Conservation (phyloP, 1,284 basidiomycete species). For the Moniliophthora roreri region DNA sequence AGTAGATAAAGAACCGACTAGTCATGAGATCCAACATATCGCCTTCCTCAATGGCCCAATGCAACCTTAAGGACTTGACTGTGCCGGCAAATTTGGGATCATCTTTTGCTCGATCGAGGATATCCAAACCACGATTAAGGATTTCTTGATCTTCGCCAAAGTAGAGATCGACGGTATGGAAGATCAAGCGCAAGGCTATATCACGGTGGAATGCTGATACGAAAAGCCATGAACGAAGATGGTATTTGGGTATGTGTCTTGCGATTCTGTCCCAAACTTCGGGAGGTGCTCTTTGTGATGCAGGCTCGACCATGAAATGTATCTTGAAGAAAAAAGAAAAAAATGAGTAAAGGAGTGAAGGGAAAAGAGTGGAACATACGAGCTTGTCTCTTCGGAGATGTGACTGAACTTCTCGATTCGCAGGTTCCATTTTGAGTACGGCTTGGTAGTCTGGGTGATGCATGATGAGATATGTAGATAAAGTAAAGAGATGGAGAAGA, state of each 20-base stretch:
- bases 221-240: slow-evolving; percentile 64
- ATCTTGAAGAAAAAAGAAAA: slow-evolving; percentile 32
- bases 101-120: slow-evolving; percentile 61
- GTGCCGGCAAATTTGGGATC: slow-evolving; percentile 57
- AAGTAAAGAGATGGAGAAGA: slow-evolving; percentile 6
- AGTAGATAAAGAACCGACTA: slow-evolving; percentile 34
- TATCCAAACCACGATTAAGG: slow-evolving; percentile 57
- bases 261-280: slow-evolving; percentile 71
- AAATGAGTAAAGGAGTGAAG: not conserved
- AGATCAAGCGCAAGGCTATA: slow-evolving; percentile 60
- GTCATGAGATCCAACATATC: slow-evolving; percentile 65
- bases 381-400: slow-evolving; percentile 46
- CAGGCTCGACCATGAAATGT: slow-evolving; percentile 50
- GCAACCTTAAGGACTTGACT: slow-evolving; percentile 56
- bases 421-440: slow-evolving; percentile 56
- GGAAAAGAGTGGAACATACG: slow-evolving; percentile 28
- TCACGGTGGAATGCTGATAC: slow-evolving; percentile 62
- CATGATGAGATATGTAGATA: not conserved
- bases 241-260: slow-evolving; percentile 56
- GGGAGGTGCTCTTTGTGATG: slow-evolving; percentile 55
- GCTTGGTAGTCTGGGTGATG: slow-evolving; percentile 54
- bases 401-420: slow-evolving; percentile 51
- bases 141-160: slow-evolving; percentile 63
- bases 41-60: slow-evolving; percentile 67
- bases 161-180: slow-evolving; percentile 63